Evolutionary conservation across 2,329 filamentous ascomycete species (phyloP), one percentile per base, ranked within the genome.

Genomic region (Calonectria multiphialidica): DNA sequence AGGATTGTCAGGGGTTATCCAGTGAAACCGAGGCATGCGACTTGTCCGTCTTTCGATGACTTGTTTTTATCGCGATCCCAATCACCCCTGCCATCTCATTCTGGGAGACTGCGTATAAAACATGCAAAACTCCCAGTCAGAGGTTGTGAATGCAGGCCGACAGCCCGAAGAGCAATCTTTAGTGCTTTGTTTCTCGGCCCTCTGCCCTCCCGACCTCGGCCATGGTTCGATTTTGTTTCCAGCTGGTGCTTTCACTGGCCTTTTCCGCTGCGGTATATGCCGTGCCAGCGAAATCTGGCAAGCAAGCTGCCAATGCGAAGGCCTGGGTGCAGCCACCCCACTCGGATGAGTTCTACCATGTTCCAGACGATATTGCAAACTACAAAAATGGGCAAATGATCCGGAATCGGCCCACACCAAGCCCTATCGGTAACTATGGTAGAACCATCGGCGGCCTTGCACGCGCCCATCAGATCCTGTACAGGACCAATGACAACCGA

Each of bases 401-500:
- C 42, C 59, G 62, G 12, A 70, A 75, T 21, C 74, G 79, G 4
- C 53, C 33, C 30, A 73, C 78, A 23, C 78, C 77, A 2, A 59
- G 71, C 15, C 66, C 72, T 2, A 77, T 81, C 50, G 72, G 71
- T 9, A 76, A 74, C 8, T 80, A 78, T 21, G 74, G 70, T 2
- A 23, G 68, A 21, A 37, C 55, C 3, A 67, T 77, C 10, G 35
- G 72, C 28, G 73, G 73, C 55, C 72, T 81, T n/a, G 28, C 76
- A 5, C 65, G 62, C 3, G 74, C 64, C 42, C 61, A 78, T 63
- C 82, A 87, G 67, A 78, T 87, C 49, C 79, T 86, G 2, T 86
- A 85, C 71, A 80, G 83, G 10, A 84, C 85, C 13, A 84, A 80
- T 2, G 81, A 86, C 72, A 81, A 77, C 42, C 76, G 78, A 15